Evolutionary conservation across 495 filamentous ascomycete species (phyloP).

Genomic region (Penicillium alfredii): DNA sequence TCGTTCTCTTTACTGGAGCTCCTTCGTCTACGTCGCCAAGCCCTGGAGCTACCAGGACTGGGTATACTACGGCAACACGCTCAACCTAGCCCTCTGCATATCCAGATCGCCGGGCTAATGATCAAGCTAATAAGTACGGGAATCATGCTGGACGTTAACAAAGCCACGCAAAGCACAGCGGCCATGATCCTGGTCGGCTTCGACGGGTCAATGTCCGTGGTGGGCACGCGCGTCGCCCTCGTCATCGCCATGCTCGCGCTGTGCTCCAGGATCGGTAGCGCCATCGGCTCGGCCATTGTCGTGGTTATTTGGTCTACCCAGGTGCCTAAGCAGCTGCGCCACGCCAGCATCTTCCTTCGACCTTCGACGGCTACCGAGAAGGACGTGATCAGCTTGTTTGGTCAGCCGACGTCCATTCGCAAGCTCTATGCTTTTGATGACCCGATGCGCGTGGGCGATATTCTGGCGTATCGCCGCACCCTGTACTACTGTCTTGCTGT

Average conservation of each 20-base stretch:
- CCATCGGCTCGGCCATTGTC: constrained; percentile 10
- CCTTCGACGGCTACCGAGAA: constrained; percentile 1
- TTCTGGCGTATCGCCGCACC: constrained; percentile 8
- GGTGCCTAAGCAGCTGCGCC: constrained; percentile 4
- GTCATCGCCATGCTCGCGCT: constrained; percentile 9
- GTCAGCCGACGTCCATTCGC: constrained; percentile 3
- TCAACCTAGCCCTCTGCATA: constrained; percentile 6
- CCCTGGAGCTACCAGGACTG: constrained; percentile 11
- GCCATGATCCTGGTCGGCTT: constrained; percentile 10
- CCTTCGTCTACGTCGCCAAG: constrained; percentile 11
- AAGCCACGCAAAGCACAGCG: constrained; percentile 3
- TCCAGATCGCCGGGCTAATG: constrained; percentile 20
- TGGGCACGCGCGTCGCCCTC: constrained; percentile 12
- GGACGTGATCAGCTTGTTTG: constrained; percentile 6
- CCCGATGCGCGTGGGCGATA: constrained; percentile 9
- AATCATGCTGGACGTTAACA: constrained; percentile 21
- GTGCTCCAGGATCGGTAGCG: constrained; percentile 7
- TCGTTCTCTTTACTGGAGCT: constrained; percentile 8
- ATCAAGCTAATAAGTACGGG: constrained; percentile 15
- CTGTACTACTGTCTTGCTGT: constrained; percentile 7
- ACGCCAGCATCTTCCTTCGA: no score
- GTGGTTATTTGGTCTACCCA: constrained; percentile 8
- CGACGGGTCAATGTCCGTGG: constrained; percentile 11
- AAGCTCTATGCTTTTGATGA: constrained; percentile 4
- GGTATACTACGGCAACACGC: constrained; percentile 6